Conservation (phyloP, 2,329 filamentous ascomycete species). For the Mycocentrospora acerina region DNA sequence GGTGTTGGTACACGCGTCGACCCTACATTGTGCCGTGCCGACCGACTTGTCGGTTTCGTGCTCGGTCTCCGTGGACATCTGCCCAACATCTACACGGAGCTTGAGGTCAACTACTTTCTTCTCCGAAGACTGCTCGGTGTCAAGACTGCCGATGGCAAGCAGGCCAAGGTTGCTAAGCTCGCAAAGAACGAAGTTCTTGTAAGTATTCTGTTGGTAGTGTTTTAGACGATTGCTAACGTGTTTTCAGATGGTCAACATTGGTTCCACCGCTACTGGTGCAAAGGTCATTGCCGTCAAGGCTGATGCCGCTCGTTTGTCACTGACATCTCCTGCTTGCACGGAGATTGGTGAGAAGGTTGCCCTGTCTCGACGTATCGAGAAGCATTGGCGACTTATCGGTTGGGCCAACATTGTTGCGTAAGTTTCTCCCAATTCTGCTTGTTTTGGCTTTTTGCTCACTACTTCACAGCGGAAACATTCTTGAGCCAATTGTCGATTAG, state of each 20-base stretch:
- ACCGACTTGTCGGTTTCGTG: constrained; percentile 98
- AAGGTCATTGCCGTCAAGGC: constrained; percentile 97
- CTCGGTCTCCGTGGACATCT: constrained; percentile 91
- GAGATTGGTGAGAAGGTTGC: constrained; percentile 98
- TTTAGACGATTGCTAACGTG: constrained; percentile 12
- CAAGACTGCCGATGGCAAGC: constrained; percentile 96
- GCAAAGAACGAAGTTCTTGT: constrained; percentile 93
- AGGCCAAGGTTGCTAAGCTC: constrained; percentile 98
- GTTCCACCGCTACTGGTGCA: constrained; percentile 92
- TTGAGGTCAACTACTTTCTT: constrained; percentile 98
- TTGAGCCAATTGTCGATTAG: constrained; percentile 37
- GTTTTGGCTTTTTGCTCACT: constrained; percentile 17
- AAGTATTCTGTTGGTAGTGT: constrained; percentile 4
- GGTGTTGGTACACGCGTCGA: constrained; percentile 96
- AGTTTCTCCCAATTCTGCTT: constrained; percentile 20
- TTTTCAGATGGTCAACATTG: constrained; percentile 90
- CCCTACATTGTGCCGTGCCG: constrained; percentile 95
- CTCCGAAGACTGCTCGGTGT: constrained; percentile 92
- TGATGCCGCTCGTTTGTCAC: constrained; percentile 90
- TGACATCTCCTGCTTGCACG: constrained; percentile 94
- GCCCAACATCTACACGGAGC: constrained; percentile 95
- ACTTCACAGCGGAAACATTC: constrained; percentile 38
- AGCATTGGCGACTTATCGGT: constrained; percentile 74
- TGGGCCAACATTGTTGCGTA: constrained; percentile 48
- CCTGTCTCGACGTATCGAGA: constrained; percentile 93